phyloP scores from a whole-genome alignment of 768 basidiomycete genomes.

The Pulveroboletus frians region DNA sequence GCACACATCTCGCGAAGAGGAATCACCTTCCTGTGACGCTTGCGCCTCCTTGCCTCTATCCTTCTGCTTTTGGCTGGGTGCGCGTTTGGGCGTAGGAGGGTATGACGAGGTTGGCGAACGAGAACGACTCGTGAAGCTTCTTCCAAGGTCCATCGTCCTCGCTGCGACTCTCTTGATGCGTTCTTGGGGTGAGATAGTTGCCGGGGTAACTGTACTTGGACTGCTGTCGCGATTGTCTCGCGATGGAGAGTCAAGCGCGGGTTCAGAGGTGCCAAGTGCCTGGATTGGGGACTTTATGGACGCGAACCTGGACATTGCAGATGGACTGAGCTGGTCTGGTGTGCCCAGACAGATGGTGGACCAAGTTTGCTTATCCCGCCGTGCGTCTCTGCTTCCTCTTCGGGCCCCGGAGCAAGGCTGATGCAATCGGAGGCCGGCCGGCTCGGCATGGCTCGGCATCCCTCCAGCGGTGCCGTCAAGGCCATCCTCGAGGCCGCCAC shows the following conservation, averaged over 20 bases:
- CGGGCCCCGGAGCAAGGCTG: background rate
- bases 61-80: constrained; percentile 54
- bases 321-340: constrained; percentile 3
- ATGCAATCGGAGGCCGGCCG: constrained; percentile 15
- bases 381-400: too few species aligned
- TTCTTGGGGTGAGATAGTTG: constrained; percentile 33
- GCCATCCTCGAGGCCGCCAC: constrained; percentile 19
- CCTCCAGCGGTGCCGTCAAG: constrained; percentile 4
- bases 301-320: constrained; percentile 23
- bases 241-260: constrained; percentile 31
- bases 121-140: constrained; percentile 46
- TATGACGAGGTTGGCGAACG: constrained; percentile 26
- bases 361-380: too few species aligned
- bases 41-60: constrained; percentile 41
- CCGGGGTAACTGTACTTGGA: constrained; percentile 25
- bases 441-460: constrained; percentile 16
- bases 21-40: constrained; percentile 20
- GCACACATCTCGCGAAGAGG: constrained; percentile 20
- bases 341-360: constrained; percentile 6
- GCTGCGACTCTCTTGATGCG: constrained; percentile 52
- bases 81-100: constrained; percentile 40
- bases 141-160: constrained; percentile 60
- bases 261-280: constrained; percentile 22
- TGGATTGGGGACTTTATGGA: constrained; percentile 21
- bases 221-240: constrained; percentile 28